Conservation (phyloP, 257 asterid genomes). For the Craterostigma plantagineum region DNA sequence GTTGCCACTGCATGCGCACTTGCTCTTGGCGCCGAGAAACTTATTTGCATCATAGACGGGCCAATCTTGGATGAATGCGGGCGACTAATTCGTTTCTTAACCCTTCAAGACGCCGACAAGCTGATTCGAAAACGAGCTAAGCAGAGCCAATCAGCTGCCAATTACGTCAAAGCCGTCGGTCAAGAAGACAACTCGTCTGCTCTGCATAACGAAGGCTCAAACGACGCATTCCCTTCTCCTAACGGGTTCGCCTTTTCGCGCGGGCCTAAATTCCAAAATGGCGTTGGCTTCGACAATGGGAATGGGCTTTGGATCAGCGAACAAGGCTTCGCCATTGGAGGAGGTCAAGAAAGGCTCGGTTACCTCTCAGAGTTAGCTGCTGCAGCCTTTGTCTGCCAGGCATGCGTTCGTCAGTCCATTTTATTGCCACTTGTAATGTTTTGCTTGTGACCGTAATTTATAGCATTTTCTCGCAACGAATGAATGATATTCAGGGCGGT, state of each 20-base stretch:
- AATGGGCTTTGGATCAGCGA: conserved; percentile 79
- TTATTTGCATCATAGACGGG: conserved; percentile 77
- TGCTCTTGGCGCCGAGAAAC: conserved; percentile 87
- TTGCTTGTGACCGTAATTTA: not conserved
- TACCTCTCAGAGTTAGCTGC: conserved; percentile 94
- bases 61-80: conserved; percentile 69
- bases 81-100: conserved; percentile 56
- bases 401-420: conserved; percentile 13
- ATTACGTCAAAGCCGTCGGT: conserved; percentile 69
- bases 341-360: conserved; percentile 93
- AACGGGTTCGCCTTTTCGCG: conserved; percentile 25
- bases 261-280: conserved; percentile 69
- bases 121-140: conserved; percentile 59
- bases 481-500: conserved; percentile 29
- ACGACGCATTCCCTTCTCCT: too few relatives aligned
- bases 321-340: conserved; percentile 93
- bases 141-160: conserved; percentile 82
- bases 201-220: conserved; percentile 10
- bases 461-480: conserved; percentile 10
- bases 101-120: conserved; percentile 75
- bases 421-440: conserved; percentile 1
- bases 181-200: conserved; percentile 18
- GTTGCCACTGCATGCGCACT: conserved; percentile 95
- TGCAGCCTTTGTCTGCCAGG: conserved; percentile 96
- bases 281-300: conserved; percentile 87